Percentiles rank a stretch among this genome's conserved stretches.
phyloP scores from a whole-genome alignment of 2,329 filamentous ascomycete genomes.

The Trichoderma gracile region DNA sequence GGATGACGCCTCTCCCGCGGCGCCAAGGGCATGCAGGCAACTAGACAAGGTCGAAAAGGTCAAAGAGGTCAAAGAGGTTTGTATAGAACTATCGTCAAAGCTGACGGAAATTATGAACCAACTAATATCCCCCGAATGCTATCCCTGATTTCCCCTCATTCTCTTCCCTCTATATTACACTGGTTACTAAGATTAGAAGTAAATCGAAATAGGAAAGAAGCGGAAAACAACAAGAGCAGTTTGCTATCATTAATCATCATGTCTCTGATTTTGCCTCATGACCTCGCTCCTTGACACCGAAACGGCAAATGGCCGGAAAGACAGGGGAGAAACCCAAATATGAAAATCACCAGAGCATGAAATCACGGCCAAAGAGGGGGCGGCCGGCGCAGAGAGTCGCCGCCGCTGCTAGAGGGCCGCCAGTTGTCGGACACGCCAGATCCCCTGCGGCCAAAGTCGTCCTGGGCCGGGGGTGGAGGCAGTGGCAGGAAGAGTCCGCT shows the following conservation, averaged over 20 bases:
- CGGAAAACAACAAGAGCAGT: neutral
- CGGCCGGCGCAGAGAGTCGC: conserved; percentile 17
- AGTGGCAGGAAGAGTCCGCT: conserved; percentile 56
- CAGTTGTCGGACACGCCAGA: conserved; percentile 31
- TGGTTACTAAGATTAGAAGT: neutral
- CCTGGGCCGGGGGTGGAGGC: conserved; percentile 38
- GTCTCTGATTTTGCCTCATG: conserved; percentile 15
- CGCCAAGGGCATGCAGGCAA: neutral
- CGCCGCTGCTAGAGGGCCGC: conserved; percentile 32
- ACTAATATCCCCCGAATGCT: conserved; percentile 2
- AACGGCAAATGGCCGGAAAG: neutral
- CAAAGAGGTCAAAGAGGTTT: neutral
- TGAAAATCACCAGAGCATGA: neutral
- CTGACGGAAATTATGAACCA: conserved; percentile 11
- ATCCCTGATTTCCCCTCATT: conserved; percentile 5
- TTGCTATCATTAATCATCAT: conserved; percentile 22
- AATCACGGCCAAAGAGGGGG: conserved; percentile 9
- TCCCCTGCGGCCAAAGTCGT: conserved; percentile 9
- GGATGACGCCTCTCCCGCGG: neutral
- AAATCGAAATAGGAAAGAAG: neutral
- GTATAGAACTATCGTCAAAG: conserved; percentile 14
- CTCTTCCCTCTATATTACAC: conserved; percentile 19
- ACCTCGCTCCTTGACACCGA: conserved; percentile 8
- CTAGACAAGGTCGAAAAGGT: neutral
- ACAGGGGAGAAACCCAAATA: neutral